These are phyloP conservation scores for Suhomyces xylopsoci DNA, from an alignment of 805 yeast genomes.

Conservation along the genomic window DNA sequence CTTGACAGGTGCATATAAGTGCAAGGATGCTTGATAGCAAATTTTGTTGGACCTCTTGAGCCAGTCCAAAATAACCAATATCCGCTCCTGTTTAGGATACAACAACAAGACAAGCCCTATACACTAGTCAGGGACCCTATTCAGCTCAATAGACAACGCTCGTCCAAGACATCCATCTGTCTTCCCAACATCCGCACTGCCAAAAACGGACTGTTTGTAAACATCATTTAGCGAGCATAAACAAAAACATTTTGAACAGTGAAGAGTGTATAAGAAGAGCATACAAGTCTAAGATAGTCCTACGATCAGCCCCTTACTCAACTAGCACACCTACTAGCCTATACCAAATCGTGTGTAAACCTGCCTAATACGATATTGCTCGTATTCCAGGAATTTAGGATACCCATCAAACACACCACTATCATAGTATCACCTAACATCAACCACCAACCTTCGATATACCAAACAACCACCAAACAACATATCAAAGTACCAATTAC, in stretches of 20 bases:
- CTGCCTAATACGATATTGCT: neutral
- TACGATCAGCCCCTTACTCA: neutral
- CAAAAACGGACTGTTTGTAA: constrained; percentile 1
- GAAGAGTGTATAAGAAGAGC: neutral
- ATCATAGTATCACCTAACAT: neutral
- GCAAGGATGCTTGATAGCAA: too few species aligned
- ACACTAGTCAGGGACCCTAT: neutral
- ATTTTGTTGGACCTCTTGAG: neutral
- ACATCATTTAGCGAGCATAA: constrained; percentile 2
- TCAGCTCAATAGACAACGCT: neutral
- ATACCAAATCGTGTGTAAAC: neutral
- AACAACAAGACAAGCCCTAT: neutral
- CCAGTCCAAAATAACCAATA: neutral
- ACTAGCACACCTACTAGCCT: neutral
- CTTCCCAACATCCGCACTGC: neutral
- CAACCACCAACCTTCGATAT: neutral
- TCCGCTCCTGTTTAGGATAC: neutral
- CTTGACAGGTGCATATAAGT: neutral
- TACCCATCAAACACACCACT: neutral
- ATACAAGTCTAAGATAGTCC: neutral
- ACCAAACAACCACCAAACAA: too few species aligned
- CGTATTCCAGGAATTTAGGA: neutral
- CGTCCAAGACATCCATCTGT: neutral
- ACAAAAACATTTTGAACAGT: constrained; percentile 2
- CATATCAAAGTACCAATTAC: neutral